phyloP scores from a whole-genome alignment of 176 grass and related monocot genomes.

The Ampelocalamus luodianensis region DNA sequence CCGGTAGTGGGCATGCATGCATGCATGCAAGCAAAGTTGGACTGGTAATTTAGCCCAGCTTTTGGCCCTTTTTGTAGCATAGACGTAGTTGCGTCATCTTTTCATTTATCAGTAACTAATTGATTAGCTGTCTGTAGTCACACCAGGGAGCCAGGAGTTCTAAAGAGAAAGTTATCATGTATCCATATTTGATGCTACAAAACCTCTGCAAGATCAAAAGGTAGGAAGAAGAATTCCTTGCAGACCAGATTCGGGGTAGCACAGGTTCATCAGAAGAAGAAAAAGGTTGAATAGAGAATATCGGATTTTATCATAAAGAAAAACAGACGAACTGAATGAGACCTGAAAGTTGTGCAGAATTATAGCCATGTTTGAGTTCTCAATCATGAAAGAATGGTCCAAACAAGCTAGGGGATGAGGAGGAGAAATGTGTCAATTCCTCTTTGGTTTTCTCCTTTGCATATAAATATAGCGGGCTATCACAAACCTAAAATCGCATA shows the following conservation, averaged over 20 bases:
- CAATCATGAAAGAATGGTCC: conserved; percentile 30
- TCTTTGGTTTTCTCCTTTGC: not conserved
- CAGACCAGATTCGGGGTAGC: not conserved
- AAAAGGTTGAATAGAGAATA: not conserved
- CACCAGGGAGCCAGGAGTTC: too few species aligned
- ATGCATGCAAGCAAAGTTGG: too few species aligned
- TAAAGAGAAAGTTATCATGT: too few species aligned
- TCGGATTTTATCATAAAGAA: not conserved
- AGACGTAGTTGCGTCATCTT: too few species aligned
- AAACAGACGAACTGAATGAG: not conserved
- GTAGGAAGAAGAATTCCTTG: not conserved
- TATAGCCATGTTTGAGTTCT: conserved; percentile 20
- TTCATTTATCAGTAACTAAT: too few species aligned
- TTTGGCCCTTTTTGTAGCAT: too few species aligned
- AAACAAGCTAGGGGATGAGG: not conserved
- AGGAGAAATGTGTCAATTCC: not conserved
- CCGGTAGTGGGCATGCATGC: too few species aligned
- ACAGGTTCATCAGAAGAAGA: too few species aligned
- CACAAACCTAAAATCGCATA: not conserved
- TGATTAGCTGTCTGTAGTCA: too few species aligned
- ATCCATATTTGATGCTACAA: not conserved
- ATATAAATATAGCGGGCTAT: not conserved
- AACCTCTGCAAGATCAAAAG: not conserved
- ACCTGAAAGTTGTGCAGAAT: not conserved
- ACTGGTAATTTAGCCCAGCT: too few species aligned